Conservation (phyloP, 805 yeast genomes). For the Candida boleticola region DNA sequence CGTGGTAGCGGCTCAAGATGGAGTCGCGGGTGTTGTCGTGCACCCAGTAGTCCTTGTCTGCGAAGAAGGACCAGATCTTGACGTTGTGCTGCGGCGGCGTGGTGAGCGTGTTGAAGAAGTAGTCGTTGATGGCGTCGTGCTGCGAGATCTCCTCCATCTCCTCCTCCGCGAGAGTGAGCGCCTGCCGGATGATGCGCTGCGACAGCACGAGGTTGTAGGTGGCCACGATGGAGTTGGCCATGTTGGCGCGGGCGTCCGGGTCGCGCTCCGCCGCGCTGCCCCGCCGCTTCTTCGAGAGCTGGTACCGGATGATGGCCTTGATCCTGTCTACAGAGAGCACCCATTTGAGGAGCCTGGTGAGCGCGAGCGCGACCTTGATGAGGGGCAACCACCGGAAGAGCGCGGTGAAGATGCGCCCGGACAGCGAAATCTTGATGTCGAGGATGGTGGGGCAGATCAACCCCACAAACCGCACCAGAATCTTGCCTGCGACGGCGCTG, state of each 20-base stretch:
- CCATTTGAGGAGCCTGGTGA: constrained; percentile 27
- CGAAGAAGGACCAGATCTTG: constrained; percentile 56
- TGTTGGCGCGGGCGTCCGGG: constrained; percentile 17
- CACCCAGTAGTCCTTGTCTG: constrained; percentile 68
- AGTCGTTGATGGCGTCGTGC: constrained; percentile 51
- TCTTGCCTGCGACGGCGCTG: constrained; percentile 10
- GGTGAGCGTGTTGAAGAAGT: constrained; percentile 34
- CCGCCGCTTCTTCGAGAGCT: background rate
- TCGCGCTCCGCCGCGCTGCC: constrained; percentile 22
- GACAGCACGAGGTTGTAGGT: constrained; percentile 42
- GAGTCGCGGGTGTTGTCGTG: constrained; percentile 47
- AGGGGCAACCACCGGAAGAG: constrained; percentile 28
- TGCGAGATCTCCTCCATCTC: constrained; percentile 54
- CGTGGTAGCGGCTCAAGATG: constrained; percentile 37
- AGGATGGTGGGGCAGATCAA: constrained; percentile 69
- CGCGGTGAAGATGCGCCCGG: constrained; percentile 28
- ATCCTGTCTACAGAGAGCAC: constrained; percentile 18
- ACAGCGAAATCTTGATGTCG: constrained; percentile 50
- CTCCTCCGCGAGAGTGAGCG: constrained; percentile 54
- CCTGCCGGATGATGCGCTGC: constrained; percentile 49
- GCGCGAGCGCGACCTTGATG: constrained; percentile 15
- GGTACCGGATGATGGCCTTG: background rate
- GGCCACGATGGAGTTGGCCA: constrained; percentile 41
- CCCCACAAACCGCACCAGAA: constrained; percentile 48
- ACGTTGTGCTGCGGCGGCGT: constrained; percentile 13